Evolutionary conservation across 371 early-diverging fungal species (phyloP), one percentile per base, ranked within the genome.

Genomic region (Rhizopus sp.): DNA sequence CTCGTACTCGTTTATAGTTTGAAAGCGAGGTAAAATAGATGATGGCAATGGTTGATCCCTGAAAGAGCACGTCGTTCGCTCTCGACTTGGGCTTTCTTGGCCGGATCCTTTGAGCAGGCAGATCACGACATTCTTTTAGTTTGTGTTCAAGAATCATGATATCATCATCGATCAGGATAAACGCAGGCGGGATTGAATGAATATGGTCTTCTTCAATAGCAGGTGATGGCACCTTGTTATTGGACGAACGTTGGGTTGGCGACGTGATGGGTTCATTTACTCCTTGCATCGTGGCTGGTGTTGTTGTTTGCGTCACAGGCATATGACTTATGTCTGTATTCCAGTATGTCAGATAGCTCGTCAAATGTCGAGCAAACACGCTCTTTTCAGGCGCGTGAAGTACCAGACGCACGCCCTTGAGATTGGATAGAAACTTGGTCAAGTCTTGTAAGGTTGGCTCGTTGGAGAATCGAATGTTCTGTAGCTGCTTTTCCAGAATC

Each of bases 81-180:
- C 64, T 40, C 1, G 77, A 77, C 38, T 69, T 70, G 3, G 63
- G 63, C 9, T 57, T 40, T 33, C 56, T 57, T 4, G 34, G 54
- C 35, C 17, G 59, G 48, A 44, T 57, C 5, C 53, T 55, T 7
- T 68, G 64, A n/a, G 57, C 50, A 7, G 68, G 42, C 37, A 62
- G 75, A 29, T 63, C 70, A 53, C 72, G 78, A 48, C 66, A 71
- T 46, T 82, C 74, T 13, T 50, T 50, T 17, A 85, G 62, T 49
- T 81, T 76, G 23, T 59, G 63, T 38, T 78, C 75, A 23, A 86
- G 64, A 5, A 77, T 73, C 4, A 67, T 67, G 13, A 80, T 72
- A 56, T 86, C 83, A 53, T 86, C 86, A 50, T 86, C 86, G 44
- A 86, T 83, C 44, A 86, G 64, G 38, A 86, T 73, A 52, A 86